Base-by-base conservation (phyloP, 2,329 filamentous ascomycete genomes). In the Aspergillus sp. region DNA sequence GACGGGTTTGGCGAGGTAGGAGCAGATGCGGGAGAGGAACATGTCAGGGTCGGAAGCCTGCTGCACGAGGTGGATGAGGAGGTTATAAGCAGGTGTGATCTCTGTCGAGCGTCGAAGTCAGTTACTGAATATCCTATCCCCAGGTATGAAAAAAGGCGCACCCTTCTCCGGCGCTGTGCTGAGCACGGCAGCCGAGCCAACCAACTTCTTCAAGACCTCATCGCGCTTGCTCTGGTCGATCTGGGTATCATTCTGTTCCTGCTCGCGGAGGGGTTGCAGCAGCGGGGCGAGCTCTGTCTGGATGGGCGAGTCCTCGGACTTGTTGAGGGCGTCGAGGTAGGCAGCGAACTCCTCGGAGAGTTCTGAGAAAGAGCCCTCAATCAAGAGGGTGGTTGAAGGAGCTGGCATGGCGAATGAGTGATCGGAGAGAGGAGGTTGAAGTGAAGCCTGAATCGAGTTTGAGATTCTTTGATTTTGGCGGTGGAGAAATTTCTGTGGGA, bases 341-440 rank as follows among this genome's bases (percentile, higher is more conserved):
- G 93, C 91, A 79, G 94, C 93, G 84, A 99, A 91, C 83, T 99
- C 95, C 80, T 91, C 89, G 74, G 91, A 89, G 76, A 97, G 89
- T 83, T 98, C 95, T 78, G 93, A 89, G 79, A 97, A 97, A 73
- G 88, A 87, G 79, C 95, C 95, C 84, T 99, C 95, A 80, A 99
- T 87, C 71, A 89, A 82, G 71, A 88, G 84, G 73, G 86, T 87
- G 69, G 83, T 88, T 62, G 84, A 82, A 65, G 85, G 82, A 71
- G 81, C 84, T 66, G 86, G 84, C 86, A 89, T 89, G 70, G 61
- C 74, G 63, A 38, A 45, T 48, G 60, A 43, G 15, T 63, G 59
- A 57, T 65, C 63, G 59, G 62, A 57, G 30, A 46, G 48, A 54
- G 54, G 61, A 28, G 38, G 62, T 54, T 23, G 28, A 49, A 41